These are phyloP conservation scores for Edaphochlamys debaryana DNA, from an alignment of 139 green algal species.

Conservation along the genomic window DNA sequence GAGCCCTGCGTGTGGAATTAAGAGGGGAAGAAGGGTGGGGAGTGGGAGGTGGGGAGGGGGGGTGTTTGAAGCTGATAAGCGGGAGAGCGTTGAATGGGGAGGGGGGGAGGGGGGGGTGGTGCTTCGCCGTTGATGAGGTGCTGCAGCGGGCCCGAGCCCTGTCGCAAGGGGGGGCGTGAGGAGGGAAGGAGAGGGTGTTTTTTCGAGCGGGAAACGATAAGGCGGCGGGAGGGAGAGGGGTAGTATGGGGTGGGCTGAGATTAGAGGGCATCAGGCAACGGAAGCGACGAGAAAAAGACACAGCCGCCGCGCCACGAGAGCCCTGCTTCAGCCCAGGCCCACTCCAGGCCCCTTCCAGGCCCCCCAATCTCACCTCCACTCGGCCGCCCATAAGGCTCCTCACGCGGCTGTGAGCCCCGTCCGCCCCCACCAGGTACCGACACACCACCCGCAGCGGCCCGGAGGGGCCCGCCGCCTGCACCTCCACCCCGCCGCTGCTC, in stretches of 20 bases:
- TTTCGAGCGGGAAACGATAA: too few species aligned
- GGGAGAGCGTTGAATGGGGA: too few species aligned
- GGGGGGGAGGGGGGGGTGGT: background rate
- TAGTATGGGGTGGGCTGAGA: background rate
- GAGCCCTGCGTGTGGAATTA: conserved; percentile 43
- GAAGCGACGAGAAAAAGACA: too few species aligned
- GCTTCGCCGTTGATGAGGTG: conserved; percentile 80
- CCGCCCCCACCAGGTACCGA: conserved; percentile 76
- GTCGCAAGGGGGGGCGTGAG: too few species aligned
- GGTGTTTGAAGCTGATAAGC: too few species aligned
- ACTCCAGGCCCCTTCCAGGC: too few species aligned
- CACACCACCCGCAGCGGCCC: conserved; percentile 8
- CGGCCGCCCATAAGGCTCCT: conserved; percentile 62
- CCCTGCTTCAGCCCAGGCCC: background rate
- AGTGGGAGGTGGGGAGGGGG: too few species aligned
- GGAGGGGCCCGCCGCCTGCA: conserved; percentile 5
- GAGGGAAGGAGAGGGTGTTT: too few species aligned
- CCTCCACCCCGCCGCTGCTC: conserved; percentile 32
- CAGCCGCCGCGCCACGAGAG: too few species aligned
- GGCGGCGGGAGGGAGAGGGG: too few species aligned
- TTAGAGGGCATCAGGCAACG: too few species aligned
- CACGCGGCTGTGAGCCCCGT: conserved; percentile 74
- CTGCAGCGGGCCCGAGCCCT: conserved; percentile 71
- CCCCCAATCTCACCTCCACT: conserved; percentile 49
- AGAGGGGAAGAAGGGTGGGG: too few species aligned